Base-by-base conservation (phyloP, 192 early-diverging fungal genomes). In the Backusella liffmaniae region DNA sequence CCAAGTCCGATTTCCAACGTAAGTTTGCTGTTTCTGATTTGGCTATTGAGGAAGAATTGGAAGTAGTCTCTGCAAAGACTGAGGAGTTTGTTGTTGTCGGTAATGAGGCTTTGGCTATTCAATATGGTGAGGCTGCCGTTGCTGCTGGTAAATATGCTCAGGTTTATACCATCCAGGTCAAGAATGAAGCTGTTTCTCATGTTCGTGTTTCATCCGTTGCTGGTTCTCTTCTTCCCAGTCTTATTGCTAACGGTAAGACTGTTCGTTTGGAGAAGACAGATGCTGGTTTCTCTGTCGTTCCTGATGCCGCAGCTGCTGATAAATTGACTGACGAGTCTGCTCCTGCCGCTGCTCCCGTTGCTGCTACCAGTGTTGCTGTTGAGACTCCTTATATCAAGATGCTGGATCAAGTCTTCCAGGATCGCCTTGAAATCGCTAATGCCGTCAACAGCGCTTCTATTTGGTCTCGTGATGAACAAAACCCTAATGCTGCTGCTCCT, bases 341-440 rank as follows among this genome's bases (percentile, higher is more conserved):
- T 26, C 23, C 65, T 18, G 70, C 76, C 16, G 42, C 41, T 66
- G 79, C 75, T 46, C 26, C 44, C 46, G 83, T 77, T 29, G 77
- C 83, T 26, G 59, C 70, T 30, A 53, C 79, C 23, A 77, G 23
- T 73, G 41, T 83, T 36, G 76, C 82, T 69, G 75, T 84, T 66
- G 90, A 94, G 72, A 90, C 88, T 30, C 94, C 95, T 37, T 97
- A 97, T 73, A 80, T 95, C 35, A 91, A 91, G 82, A 85, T 97
- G 79, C 81, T 97, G 70, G 83, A 86, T 70, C 92, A 96, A 81
- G 85, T 93, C 69, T 97, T 96, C 79, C 84, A 80, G 66, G 82
- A 89, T 66, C 91, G 94, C 37, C 87, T 96, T 71, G 82, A 90
- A 66, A 87, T 97, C 9, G 92, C 93, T 68, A 97, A 97, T 83